phyloP scores from a whole-genome alignment of 805 yeast genomes.

The Teunomyces funiuensis region DNA sequence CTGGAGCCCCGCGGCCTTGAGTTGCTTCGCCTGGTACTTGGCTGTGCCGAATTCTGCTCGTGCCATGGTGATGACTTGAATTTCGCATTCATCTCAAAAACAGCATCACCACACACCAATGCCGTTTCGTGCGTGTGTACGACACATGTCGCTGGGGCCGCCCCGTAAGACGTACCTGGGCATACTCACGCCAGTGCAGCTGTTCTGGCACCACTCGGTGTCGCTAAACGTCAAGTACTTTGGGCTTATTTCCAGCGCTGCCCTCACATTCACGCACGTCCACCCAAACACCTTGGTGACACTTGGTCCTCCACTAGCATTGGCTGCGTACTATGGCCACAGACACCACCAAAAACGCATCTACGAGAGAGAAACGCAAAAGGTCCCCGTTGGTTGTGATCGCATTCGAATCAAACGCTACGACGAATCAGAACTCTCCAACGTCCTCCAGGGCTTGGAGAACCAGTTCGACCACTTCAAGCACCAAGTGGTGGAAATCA shows the following conservation, averaged over 20 bases:
- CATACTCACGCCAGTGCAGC: conserved; percentile 20
- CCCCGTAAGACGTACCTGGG: conserved; percentile 35
- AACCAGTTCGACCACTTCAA: conserved; percentile 37
- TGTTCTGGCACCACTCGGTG: conserved; percentile 27
- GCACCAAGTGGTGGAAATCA: conserved; percentile 24
- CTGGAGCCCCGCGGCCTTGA: conserved; percentile 83
- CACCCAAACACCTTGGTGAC: conserved; percentile 38
- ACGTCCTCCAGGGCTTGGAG: conserved; percentile 36
- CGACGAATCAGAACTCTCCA: conserved; percentile 31
- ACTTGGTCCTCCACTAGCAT: conserved; percentile 35
- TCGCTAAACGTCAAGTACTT: conserved; percentile 30
- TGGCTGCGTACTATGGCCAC: conserved; percentile 26
- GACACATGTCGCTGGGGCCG: conserved; percentile 17
- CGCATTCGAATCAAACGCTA: conserved; percentile 24
- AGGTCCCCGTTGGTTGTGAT: conserved; percentile 9
- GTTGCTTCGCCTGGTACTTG: conserved; percentile 68
- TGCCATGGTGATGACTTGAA: conserved; percentile 18
- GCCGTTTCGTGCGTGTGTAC: background rate
- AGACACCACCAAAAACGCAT: conserved; percentile 13
- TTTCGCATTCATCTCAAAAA: no score
- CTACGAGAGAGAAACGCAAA: conserved; percentile 15
- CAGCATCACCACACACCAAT: background rate
- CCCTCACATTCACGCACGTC: conserved; percentile 29
- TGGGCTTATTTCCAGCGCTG: conserved; percentile 23
- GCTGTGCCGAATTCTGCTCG: conserved; percentile 47